Conservation (phyloP, 768 basidiomycete genomes). For the Mycena filopes region DNA sequence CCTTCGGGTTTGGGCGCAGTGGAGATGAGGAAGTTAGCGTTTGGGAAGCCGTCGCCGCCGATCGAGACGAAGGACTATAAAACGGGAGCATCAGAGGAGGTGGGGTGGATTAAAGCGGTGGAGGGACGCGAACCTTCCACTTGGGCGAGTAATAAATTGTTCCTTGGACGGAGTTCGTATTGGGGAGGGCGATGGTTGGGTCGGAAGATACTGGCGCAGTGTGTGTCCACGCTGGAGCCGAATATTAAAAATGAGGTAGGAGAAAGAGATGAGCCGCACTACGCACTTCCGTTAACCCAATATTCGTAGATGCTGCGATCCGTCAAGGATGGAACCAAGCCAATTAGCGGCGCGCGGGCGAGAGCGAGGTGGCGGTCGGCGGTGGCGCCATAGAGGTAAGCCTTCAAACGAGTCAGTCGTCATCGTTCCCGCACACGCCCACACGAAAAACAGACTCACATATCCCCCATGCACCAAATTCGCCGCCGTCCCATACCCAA, state of each 20-base stretch:
- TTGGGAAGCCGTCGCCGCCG: slow-evolving; percentile 27
- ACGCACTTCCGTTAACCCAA: slow-evolving; percentile 23
- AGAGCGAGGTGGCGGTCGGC: background rate
- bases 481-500: slow-evolving; percentile 24
- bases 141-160: slow-evolving; percentile 26
- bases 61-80: slow-evolving; percentile 29
- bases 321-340: background rate
- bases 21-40: slow-evolving; percentile 28
- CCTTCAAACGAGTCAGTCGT: no score
- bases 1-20: slow-evolving; percentile 27
- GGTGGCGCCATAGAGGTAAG: slow-evolving; percentile 16
- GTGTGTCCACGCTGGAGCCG: slow-evolving; percentile 8
- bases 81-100: background rate
- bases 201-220: background rate
- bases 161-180: slow-evolving; percentile 19
- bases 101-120: no score
- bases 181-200: slow-evolving; percentile 4
- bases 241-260: background rate
- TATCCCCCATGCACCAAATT: slow-evolving; percentile 10
- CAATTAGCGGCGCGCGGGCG: slow-evolving; percentile 5
- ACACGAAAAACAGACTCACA: no score
- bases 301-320: slow-evolving; percentile 23
- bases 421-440: no score
- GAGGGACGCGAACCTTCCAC: slow-evolving; percentile 5
- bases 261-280: background rate